Conservation (phyloP, 2,329 filamentous ascomycete species). For the Exophiala sp. region DNA sequence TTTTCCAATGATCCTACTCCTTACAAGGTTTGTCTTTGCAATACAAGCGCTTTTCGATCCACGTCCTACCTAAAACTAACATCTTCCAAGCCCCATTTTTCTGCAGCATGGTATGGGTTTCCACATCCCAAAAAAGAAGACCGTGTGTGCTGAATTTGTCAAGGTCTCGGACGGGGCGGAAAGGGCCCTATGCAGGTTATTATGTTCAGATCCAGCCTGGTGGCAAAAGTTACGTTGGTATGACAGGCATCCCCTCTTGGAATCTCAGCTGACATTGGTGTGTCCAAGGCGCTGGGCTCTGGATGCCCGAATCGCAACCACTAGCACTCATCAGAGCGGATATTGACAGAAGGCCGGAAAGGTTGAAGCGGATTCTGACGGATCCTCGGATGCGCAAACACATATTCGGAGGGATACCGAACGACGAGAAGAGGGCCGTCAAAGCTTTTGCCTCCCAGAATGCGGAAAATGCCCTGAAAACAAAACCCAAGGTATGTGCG, state of each 20-base stretch:
- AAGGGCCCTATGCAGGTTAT: slow-evolving; percentile 82
- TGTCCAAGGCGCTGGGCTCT: slow-evolving; percentile 65
- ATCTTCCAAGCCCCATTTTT: slow-evolving; percentile 62
- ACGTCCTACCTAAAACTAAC: slow-evolving; percentile 28
- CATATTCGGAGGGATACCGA: slow-evolving; percentile 56
- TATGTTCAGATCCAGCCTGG: slow-evolving; percentile 76
- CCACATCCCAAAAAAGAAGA: background rate
- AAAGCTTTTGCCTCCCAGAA: slow-evolving; percentile 67
- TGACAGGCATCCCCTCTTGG: slow-evolving; percentile 32
- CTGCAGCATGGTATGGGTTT: slow-evolving; percentile 62
- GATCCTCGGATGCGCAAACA: slow-evolving; percentile 55
- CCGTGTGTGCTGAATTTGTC: background rate
- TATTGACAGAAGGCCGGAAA: slow-evolving; percentile 66
- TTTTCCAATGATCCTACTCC: slow-evolving; percentile 73
- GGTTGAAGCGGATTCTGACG: slow-evolving; percentile 62
- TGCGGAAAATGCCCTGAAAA: slow-evolving; percentile 70
- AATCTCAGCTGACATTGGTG: slow-evolving; percentile 2
- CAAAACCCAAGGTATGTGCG: slow-evolving; percentile 67
- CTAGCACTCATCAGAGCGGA: slow-evolving; percentile 63
- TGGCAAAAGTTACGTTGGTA: slow-evolving; percentile 63
- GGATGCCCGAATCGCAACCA: slow-evolving; percentile 66
- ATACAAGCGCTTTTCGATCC: slow-evolving; percentile 6
- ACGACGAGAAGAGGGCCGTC: slow-evolving; percentile 56
- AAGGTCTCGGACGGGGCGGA: slow-evolving; percentile 75
- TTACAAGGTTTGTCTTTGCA: slow-evolving; percentile 62